Conservation (phyloP, 306 rosid genomes). For the Vicia villosa region DNA sequence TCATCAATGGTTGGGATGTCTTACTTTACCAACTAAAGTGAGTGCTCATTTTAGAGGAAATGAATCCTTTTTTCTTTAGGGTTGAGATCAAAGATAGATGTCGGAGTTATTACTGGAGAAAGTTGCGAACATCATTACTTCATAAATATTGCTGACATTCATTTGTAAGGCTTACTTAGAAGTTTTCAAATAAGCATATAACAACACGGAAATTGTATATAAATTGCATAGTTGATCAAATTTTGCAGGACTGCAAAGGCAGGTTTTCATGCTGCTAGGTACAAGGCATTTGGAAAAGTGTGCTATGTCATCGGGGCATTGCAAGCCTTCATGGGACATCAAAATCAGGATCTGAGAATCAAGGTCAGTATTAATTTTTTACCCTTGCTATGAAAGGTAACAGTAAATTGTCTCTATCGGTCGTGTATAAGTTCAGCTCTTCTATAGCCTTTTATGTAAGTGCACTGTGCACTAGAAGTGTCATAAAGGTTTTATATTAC, state of each 20-base stretch:
- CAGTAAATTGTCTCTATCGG: neutral
- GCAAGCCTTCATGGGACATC: slow-evolving; percentile 88
- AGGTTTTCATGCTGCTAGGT: slow-evolving; percentile 80
- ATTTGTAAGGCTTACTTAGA: slow-evolving; percentile 74
- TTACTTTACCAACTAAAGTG: slow-evolving; percentile 24
- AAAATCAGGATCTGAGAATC: slow-evolving; percentile 73
- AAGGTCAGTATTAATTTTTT: slow-evolving; percentile 56
- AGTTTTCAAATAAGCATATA: slow-evolving; percentile 33
- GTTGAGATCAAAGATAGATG: slow-evolving; percentile 69
- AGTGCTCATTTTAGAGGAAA: slow-evolving; percentile 2
- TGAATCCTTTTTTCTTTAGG: slow-evolving; percentile 50
- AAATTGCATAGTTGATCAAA: slow-evolving; percentile 12
- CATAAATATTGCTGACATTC: slow-evolving; percentile 89
- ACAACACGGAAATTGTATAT: slow-evolving; percentile 24
- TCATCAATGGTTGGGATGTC: slow-evolving; percentile 20
- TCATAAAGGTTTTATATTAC: slow-evolving; percentile 18
- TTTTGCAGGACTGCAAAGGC: slow-evolving; percentile 93
- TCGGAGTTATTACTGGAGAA: slow-evolving; percentile 72
- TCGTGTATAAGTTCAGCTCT: neutral
- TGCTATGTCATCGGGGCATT: slow-evolving; percentile 91
- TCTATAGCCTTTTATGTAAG: slow-evolving; percentile 3
- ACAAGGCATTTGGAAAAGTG: slow-evolving; percentile 84
- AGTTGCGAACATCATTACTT: slow-evolving; percentile 68
- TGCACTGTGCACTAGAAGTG: slow-evolving; percentile 22
- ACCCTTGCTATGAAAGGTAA: neutral